Evolutionary conservation across 2,329 filamentous ascomycete species (phyloP), one percentile per base, ranked within the genome.

Genomic region (Chrysoporthe puriensis): DNA sequence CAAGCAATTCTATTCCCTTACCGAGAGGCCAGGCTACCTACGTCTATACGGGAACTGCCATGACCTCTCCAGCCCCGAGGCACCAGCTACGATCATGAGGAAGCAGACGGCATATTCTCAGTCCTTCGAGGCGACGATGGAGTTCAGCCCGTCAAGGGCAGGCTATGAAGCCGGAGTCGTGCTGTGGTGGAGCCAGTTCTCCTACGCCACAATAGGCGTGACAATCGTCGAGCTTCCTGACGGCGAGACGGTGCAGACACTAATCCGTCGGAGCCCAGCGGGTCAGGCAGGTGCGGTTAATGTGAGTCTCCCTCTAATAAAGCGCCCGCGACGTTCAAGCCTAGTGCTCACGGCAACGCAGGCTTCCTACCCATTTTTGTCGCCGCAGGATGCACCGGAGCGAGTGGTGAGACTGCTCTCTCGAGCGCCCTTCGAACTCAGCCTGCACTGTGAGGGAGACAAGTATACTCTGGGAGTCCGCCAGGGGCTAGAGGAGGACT

Each of bases 1-100:
- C 9, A 84, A 82, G 62, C 74, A 71, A 1, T 82, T 81, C 42
- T 84, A 82, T 70, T 83, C 80, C 0, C 75, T 88, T 40, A 79
- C 75, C 0, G 81, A 83, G 46, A 75, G 78, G 1, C 79, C 81
- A 0, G 79, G 79, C 0, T 73, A 77, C 60, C 75, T 88, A 1
- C 81, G 84, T 4, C 73, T 88, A 0, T 80, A 83, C 66, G 86
- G 86, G 0, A 83, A 82, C 16, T 83, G 84, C 9, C 88, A 85
- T 69, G 79, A 80, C 4, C 78, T 88, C 0, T 80, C 79, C 0
- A 81, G 79, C 13, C 84, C 85, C 0, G 81, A 83, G 21, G 80
- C 80, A 26, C 84, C 86, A 0, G 83, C 85, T 0, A 78, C 87
- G 71, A 79, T 88, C 2, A 73, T 88, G 2, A 79, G 86, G 9